phyloP scores from a whole-genome alignment of 345 rosid species.

The Isatis tinctoria region DNA sequence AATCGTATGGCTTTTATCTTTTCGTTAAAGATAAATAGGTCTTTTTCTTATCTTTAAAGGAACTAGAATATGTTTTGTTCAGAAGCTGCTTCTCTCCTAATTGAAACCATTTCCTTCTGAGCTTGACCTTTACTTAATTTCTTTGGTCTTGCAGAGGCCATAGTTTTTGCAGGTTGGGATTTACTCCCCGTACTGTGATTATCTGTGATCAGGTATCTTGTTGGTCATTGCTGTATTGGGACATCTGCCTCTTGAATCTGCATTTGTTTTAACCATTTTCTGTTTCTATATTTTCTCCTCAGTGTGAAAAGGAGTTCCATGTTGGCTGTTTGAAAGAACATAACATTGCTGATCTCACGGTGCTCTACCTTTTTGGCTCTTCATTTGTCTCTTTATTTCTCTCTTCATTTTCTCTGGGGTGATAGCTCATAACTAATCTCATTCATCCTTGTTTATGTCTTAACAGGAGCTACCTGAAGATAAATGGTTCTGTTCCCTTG shows the following conservation, averaged over 20 bases:
- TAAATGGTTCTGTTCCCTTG: slow-evolving; percentile 76
- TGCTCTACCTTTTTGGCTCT: slow-evolving; percentile 19
- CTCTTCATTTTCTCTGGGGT: neutral
- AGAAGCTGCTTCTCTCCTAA: slow-evolving; percentile 3
- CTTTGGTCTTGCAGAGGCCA: slow-evolving; percentile 52
- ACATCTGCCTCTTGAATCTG: neutral
- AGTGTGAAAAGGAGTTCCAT: slow-evolving; percentile 97
- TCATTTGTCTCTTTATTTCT: slow-evolving; percentile 3
- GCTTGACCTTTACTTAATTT: slow-evolving; percentile 5
- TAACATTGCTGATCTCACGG: slow-evolving; percentile 78
- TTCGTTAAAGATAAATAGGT: no score
- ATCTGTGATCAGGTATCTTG: slow-evolving; percentile 83
- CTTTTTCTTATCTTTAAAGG: no score
- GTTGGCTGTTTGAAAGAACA: slow-evolving; percentile 89
- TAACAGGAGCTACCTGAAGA: slow-evolving; percentile 86
- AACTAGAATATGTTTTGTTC: slow-evolving; percentile 1
- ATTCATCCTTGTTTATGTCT: neutral
- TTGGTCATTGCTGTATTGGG: slow-evolving; percentile 1
- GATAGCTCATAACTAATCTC: neutral
- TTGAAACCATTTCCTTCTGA: neutral
- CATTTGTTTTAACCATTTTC: slow-evolving; percentile 10
- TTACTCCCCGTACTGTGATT: slow-evolving; percentile 83
- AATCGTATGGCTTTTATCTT: neutral
- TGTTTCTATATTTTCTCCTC: slow-evolving; percentile 13
- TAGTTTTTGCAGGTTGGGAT: slow-evolving; percentile 59